Evolutionary conservation across 2,329 filamentous ascomycete genomes (phyloP).

Genomic region (Botrytis tulipae): DNA sequence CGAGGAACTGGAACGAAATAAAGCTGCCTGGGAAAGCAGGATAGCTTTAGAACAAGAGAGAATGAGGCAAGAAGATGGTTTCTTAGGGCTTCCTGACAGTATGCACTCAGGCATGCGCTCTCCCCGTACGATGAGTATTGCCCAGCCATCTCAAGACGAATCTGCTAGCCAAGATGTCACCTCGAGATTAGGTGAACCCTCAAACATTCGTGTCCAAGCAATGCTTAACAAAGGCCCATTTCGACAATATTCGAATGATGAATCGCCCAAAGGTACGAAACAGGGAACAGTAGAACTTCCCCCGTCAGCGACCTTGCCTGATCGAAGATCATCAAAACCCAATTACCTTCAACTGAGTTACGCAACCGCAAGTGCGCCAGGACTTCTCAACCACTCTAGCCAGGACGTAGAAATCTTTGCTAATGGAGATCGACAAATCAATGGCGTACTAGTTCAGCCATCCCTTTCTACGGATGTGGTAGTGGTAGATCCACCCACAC

Average conservation of each 20-base stretch:
- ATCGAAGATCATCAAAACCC: constrained; percentile 35
- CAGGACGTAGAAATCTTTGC: constrained; percentile 15
- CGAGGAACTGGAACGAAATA: constrained; percentile 77
- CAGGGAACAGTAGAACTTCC: constrained; percentile 26
- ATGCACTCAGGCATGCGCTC: constrained; percentile 35
- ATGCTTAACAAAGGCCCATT: constrained; percentile 32
- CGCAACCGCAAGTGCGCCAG: constrained; percentile 31
- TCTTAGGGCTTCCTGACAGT: constrained; percentile 37
- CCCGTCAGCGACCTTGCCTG: constrained; percentile 28
- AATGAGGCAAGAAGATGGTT: constrained; percentile 39
- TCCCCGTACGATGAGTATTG: constrained; percentile 37
- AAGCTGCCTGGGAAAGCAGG: constrained; percentile 66
- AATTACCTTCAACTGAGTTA: constrained; percentile 38
- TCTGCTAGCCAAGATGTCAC: constrained; percentile 27
- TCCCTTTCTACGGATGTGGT: constrained; percentile 35
- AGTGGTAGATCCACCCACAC: constrained; percentile 28
- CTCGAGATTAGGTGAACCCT: constrained; percentile 19
- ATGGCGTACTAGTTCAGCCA: constrained; percentile 24
- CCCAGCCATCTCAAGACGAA: constrained; percentile 26
- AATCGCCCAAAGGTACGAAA: constrained; percentile 23
- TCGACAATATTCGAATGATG: constrained; percentile 27
- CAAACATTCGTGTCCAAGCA: constrained; percentile 29
- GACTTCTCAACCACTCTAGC: constrained; percentile 24
- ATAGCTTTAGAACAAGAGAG: constrained; percentile 59
- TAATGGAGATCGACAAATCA: constrained; percentile 21